Evolutionary conservation across 805 yeast genomes (phyloP).

Genomic region (Cyberlindnera suaveolens): DNA sequence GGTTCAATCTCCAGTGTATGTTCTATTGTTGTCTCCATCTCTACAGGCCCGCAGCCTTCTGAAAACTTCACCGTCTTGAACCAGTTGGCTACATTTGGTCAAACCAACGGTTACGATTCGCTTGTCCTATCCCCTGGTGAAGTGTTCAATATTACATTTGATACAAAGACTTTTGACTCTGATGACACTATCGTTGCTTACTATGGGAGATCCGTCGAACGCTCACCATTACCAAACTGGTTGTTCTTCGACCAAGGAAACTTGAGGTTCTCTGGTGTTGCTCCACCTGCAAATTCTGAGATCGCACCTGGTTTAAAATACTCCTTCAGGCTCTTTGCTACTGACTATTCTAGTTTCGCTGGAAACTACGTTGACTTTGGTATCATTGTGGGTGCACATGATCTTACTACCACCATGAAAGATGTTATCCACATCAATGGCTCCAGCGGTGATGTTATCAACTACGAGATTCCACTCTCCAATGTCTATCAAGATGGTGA

Average conservation of each 20-base stretch:
- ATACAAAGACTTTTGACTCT: constrained; percentile 52
- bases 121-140: constrained; percentile 69
- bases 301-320: constrained; percentile 83
- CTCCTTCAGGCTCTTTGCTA: constrained; percentile 66
- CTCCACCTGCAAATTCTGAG: constrained; percentile 78
- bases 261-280: constrained; percentile 75
- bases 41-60: constrained; percentile 47
- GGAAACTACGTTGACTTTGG: constrained; percentile 66
- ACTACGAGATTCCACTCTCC: constrained; percentile 54
- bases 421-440: constrained; percentile 57
- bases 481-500: constrained; percentile 60
- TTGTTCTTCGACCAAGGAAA: constrained; percentile 55
- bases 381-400: constrained; percentile 84
- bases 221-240: constrained; percentile 93
- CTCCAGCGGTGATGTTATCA: constrained; percentile 51
- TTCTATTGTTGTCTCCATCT: constrained; percentile 52
- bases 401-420: constrained; percentile 59
- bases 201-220: constrained; percentile 75
- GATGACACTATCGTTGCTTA: constrained; percentile 51
- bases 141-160: constrained; percentile 59
- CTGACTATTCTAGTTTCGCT: constrained; percentile 70
- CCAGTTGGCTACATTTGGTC: constrained; percentile 58
- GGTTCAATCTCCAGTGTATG: constrained; percentile 41
- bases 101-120: constrained; percentile 71
- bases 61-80: constrained; percentile 37